Conservation (phyloP, 805 yeast genomes). For the Barnettozyma pratensis region DNA sequence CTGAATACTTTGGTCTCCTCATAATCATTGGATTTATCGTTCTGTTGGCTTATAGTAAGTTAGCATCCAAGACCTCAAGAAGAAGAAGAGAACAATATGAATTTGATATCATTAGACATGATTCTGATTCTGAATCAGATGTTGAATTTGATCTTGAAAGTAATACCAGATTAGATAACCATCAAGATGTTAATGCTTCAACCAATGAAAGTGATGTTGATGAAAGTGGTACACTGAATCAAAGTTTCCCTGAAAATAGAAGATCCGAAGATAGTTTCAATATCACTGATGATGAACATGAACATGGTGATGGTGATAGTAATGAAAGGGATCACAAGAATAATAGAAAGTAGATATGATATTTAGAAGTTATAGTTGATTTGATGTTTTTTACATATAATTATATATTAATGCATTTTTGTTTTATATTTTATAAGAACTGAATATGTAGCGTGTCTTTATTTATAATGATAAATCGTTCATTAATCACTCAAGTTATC, state of each 20-base stretch:
- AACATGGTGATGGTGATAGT: conserved; percentile 4
- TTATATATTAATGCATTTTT: background rate
- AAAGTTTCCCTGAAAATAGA: conserved; percentile 8
- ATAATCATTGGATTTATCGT: conserved; percentile 53
- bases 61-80: conserved; percentile 37
- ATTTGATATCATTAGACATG: conserved; percentile 37
- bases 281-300: conserved; percentile 17
- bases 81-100: conserved; percentile 35
- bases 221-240: conserved; percentile 3
- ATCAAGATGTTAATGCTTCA: background rate
- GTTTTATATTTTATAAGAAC: background rate
- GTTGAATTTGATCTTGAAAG: conserved; percentile 36
- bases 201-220: background rate
- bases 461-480: too few species aligned
- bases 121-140: conserved; percentile 68
- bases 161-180: conserved; percentile 43
- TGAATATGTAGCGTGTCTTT: background rate
- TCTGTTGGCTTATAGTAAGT: conserved; percentile 38
- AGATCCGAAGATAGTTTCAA: conserved; percentile 19
- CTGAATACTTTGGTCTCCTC: conserved; percentile 56
- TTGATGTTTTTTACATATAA: background rate
- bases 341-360: too few species aligned
- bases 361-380: too few species aligned
- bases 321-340: background rate
- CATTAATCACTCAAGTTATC: conserved; percentile 13